Base-by-base conservation (phyloP, 1,284 basidiomycete genomes). In the Malassezia sympodialis region DNA sequence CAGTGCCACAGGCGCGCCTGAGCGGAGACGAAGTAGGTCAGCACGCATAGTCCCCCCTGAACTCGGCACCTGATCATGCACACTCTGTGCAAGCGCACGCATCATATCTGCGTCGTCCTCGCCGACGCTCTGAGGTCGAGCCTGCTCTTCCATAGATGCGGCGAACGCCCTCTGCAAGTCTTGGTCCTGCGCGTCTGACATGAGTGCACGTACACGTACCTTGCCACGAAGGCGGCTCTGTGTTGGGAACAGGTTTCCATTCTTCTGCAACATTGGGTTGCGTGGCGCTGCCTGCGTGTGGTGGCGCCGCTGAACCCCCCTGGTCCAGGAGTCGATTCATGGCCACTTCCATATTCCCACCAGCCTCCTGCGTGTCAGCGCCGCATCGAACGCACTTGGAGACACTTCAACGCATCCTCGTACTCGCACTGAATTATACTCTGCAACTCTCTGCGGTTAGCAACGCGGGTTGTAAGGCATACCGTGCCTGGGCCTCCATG, bases 81-180 rank as follows among this genome's bases (percentile, higher is more conserved):
- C 45, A 41, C 55, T 57, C 50, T 46, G 49, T n/a, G 55, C 55
- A 8, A 57, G 40, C 0, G 41, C 55, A 15, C 47, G 49, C 49
- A 57, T 52, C 32, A 57, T 45, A 21, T 57, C 15, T 17, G 52
- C 55, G 30, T 57, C 51, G 4, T 57, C 55, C 12, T 34, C 26
- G 7, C 21, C 11, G 1, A 17, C 26, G 6, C n/a, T 28, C 11
- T 12, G 10, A 5, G 45, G 43, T 4, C 15, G 19, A 24, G 21
- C 17, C 7, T 42, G 43, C n/a, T 52, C 44, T 2, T 27, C 37
- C 41, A 57, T 50, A 1, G 55, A 57, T 12, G 49, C 55, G 7
- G 44, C 55, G 15, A 42, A 35, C 7, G 55, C 55, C n/a, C 40
- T 43, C 26, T 57, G 55, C 41, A 57, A 32, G 24, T 52, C 39